Base-by-base conservation (phyloP, 495 filamentous ascomycete genomes). In the Aspergillus avenaceus region DNA sequence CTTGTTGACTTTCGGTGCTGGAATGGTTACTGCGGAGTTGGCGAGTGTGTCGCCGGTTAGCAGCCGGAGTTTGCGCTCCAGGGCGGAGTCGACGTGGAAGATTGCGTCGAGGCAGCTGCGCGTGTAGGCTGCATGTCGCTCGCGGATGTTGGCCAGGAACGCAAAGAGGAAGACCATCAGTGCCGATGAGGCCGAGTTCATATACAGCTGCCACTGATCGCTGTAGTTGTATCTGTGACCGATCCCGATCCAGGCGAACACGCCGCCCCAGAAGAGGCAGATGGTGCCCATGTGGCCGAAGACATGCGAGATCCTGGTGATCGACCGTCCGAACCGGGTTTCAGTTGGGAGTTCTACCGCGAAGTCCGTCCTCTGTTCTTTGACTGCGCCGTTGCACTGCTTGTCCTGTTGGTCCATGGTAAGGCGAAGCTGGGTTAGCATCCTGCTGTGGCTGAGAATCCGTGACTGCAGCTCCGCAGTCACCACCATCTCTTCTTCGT, bases 91-190 rank as follows among this genome's bases (percentile, higher is more conserved):
- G 27, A 66, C 50, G n/a, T 54, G 54, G 42, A 66, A 63, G 47
- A 69, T 65, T 19, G 60, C 58, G n/a, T 64, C 50, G 5, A 71
- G 41, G 32, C 63, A 68, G 11, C 34, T 51, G 14, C 57, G 58
- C 4, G 61, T 53, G 27, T 66, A 60, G 23, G 61, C 61, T 16
- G 55, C 54, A 45, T 69, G 66, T 26, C 62, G 62, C 44, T 70
- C 64, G 23, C 63, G 64, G 34, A 73, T 62, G 46, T 65, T 67
- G 14, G 66, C 63, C 7, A 73, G 57, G 53, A 73, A 73, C 3
- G 67, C 59, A 50, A 62, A 65, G 3, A 62, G 59, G 26, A 73
- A 58, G 16, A 66, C 60, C 54, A 71, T 65, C 46, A 58, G 51
- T 1, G 66, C 61, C 0, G 70, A 68, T 0, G 66, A 67, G 14